A percentile compares a stretch with the other conserved stretches of the same genome.
These are phyloP conservation scores for Protomyces gravidus DNA, from an alignment of 1,139 yeast species.

Conservation along the genomic window DNA sequence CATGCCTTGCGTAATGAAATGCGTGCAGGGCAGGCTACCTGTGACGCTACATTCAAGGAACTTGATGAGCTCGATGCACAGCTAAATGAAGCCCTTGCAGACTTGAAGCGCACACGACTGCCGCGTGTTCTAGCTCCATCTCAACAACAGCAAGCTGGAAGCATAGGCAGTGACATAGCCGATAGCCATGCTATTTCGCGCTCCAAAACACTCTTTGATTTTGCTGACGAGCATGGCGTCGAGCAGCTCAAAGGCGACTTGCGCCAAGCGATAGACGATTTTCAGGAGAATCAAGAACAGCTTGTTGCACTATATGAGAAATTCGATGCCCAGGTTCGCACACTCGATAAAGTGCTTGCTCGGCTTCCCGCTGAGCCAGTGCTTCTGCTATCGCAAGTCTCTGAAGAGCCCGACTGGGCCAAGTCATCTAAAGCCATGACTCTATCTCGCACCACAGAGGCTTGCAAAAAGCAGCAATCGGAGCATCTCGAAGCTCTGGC, in stretches of 20 bases:
- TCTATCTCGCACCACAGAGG: slow-evolving; percentile 3
- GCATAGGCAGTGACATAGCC: background rate
- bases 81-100: slow-evolving; percentile 12
- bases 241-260: slow-evolving; percentile 19
- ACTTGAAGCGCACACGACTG: slow-evolving; percentile 1
- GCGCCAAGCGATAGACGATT: slow-evolving; percentile 16
- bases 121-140: background rate
- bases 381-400: background rate
- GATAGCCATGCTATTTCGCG: background rate
- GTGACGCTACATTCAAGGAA: background rate
- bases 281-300: slow-evolving; percentile 16
- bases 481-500: slow-evolving; percentile 18
- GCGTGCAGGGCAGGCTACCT: background rate
- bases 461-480: slow-evolving; percentile 3
- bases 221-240: slow-evolving; percentile 16
- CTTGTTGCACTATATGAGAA: background rate
- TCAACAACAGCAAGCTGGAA: background rate
- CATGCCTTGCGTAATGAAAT: slow-evolving; percentile 1
- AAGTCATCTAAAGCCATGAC: background rate
- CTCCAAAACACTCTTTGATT: slow-evolving; percentile 13
- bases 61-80: slow-evolving; percentile 11
- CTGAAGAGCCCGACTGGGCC: background rate
- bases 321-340: background rate
- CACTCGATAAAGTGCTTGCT: slow-evolving; percentile 2
- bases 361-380: slow-evolving; percentile 2